Evolutionary conservation across 768 basidiomycete species (phyloP).

Genomic region (Boletales sp.): DNA sequence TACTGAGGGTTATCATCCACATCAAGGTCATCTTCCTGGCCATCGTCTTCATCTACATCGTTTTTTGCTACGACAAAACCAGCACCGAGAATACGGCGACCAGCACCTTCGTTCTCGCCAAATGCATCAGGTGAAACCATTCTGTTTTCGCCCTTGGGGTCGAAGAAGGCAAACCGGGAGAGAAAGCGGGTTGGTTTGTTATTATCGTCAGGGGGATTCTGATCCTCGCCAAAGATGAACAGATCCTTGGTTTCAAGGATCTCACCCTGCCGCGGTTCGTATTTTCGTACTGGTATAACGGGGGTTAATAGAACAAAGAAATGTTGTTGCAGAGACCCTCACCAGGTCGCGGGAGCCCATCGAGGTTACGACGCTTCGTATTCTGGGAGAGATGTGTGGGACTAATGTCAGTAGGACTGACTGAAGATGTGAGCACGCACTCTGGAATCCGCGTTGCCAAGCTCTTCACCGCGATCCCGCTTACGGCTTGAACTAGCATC

Average conservation of each 20-base stretch:
- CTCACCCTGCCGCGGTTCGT: slow-evolving; percentile 31
- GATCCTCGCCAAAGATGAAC: slow-evolving; percentile 41
- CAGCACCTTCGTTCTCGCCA: slow-evolving; percentile 40
- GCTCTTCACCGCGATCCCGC: slow-evolving; percentile 15
- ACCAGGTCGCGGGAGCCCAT: slow-evolving; percentile 16
- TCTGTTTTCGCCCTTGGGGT: slow-evolving; percentile 42
- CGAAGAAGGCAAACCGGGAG: slow-evolving; percentile 58
- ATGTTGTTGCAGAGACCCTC: not conserved
- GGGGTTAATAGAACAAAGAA: not conserved
- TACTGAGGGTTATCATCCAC: slow-evolving; percentile 34
- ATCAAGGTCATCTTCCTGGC: slow-evolving; percentile 49
- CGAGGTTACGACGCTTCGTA: slow-evolving; percentile 28
- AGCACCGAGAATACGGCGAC: slow-evolving; percentile 47
- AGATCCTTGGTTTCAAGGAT: slow-evolving; percentile 34
- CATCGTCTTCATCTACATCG: slow-evolving; percentile 58
- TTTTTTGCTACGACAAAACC: slow-evolving; percentile 50
- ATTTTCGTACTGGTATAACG: slow-evolving; percentile 36
- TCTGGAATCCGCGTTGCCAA: slow-evolving; percentile 6
- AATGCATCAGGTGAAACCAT: slow-evolving; percentile 48
- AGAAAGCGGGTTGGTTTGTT: slow-evolving; percentile 58
- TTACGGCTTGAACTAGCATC: slow-evolving; percentile 22
- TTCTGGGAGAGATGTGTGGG: slow-evolving; percentile 7
- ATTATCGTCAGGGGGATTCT: slow-evolving; percentile 31
- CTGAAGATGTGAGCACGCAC: slow-evolving; percentile 9
- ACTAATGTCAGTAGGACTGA: not conserved